phyloP scores from a whole-genome alignment of 2,329 filamentous ascomycete genomes.

The Taxawa tesnikishii region DNA sequence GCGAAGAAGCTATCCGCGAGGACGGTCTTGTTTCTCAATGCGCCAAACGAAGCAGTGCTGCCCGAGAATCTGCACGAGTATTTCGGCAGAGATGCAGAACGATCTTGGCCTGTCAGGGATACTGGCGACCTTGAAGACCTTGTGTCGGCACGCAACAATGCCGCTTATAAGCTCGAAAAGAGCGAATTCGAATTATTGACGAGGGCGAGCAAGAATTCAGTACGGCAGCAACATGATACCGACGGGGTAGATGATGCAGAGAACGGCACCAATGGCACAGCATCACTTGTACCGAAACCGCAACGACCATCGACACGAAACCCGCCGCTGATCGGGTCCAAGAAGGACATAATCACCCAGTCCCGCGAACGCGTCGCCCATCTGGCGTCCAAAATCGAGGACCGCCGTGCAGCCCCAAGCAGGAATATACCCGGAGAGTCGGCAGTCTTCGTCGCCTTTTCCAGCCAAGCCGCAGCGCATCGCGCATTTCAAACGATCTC shows the following conservation, averaged over 20 bases:
- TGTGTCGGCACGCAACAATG: constrained; percentile 30
- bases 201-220: constrained; percentile 18
- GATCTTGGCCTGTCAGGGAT: constrained; percentile 37
- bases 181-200: constrained; percentile 31
- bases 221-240: no score
- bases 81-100: no score
- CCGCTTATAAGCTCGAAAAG: constrained; percentile 29
- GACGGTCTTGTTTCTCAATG: constrained; percentile 36
- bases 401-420: no score
- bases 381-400: constrained; percentile 59
- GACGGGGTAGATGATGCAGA: no score
- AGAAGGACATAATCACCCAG: constrained; percentile 89
- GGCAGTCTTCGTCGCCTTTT: constrained; percentile 89
- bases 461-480: constrained; percentile 70
- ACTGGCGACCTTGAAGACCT: constrained; percentile 30
- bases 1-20: constrained; percentile 32
- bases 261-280: constrained; percentile 4
- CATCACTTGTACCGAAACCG: no score
- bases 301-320: no score
- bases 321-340: constrained; percentile 61
- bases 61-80: constrained; percentile 21
- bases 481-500: constrained; percentile 57
- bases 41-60: constrained; percentile 26
- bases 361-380: constrained; percentile 62
- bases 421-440: no score